Base-by-base conservation (phyloP, 805 yeast species). In the Priceomyces melissophilus region DNA sequence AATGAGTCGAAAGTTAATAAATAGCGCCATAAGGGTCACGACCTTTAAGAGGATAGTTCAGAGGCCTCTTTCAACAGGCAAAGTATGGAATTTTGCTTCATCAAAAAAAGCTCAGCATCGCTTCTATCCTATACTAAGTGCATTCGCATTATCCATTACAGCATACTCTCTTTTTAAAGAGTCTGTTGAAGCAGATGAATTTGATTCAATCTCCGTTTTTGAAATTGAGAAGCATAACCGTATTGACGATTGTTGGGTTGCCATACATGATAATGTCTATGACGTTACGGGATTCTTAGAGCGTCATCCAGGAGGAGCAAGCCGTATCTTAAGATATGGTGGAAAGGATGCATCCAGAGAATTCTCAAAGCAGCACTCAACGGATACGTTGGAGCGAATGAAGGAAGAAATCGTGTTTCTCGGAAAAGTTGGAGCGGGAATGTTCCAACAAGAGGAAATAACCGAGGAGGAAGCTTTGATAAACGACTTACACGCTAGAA, bases 321-420 rank as follows among this genome's bases (percentile, higher is more conserved):
- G 52, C 10, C 66, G 73, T 12, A 65, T 78, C 29, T 51, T 74
- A 40, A 60, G 58, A 27, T 63, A 63, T 47, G 81, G 78, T 6
- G 93, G 93, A 10, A 79, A 76, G 44, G 88, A 85, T 52, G 82
- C 77, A 4, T 65, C 76, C 23, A 41, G 44, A 14, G 61, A 56
- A 17, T 60, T 60, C 44, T 63, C 63, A 53, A 64, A 69, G 49
- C 68, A 67, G 55, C 80, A 75, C 53, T 47, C 59, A 2, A 41
- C 41, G 14, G 49, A 49, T 10, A 52, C 53, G 23, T 35, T 57
- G 13, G 55, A 53, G 8, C 48, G 45, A 38, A 50, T 43, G 38
- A 17, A 46, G 37, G 32, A 26, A 30, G 40, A 37, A 16, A 40
- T 41, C 12, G 44, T 39, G 8, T 30, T 37, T 29, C 13, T 46